Base-by-base conservation (phyloP, 1,139 yeast species). In the Petasospora fabianii region DNA sequence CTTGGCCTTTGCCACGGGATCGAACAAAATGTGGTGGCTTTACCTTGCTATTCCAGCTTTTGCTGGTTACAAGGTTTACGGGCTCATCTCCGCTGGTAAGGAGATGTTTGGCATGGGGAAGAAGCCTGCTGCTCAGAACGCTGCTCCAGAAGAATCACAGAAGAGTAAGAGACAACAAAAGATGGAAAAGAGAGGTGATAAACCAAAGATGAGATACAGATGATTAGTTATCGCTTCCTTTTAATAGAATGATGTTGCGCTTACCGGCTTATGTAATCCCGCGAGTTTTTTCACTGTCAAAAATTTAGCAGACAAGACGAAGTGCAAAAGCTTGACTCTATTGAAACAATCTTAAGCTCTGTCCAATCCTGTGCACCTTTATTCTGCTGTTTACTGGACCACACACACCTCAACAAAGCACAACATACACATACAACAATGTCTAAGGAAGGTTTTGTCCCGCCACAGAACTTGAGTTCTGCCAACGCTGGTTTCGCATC, bases 401-500 rank as follows among this genome's bases (percentile, higher is more conserved):
- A n/a, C n/a, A n/a, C n/a, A n/a, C n/a, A n/a, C n/a, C n/a, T n/a
- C n/a, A n/a, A n/a, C n/a, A n/a, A n/a, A n/a, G n/a, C n/a, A n/a
- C n/a, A n/a, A n/a, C n/a, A 31, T 21, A 22, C 12, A 31, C 21
- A 31, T 20, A 22, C 26, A 31, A 34, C 12, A 16, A 59, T 59
- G 80, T 77, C 84, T 65, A 87, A 95, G 75, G 97, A 90, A 76
- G 95, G 96, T 50, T 90, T 90, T 65, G 84, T 84, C 50, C 94
- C 94, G 48, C 96, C 97, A 51, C 78, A 84, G 45, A 83, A 88
- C 48, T 75, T 85, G 56, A 76, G 75, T 46, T 70, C 70, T 20
- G 84, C 90, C 34, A 87, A 87, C 22, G 77, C 83, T 13, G 85
- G 85, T 50, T 65, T 78, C 43, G 71, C 78, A 39, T 68, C 81